Percentiles rank a stretch among this genome's conserved stretches.
phyloP scores from a whole-genome alignment of 306 rosid genomes.

The Herpetospermum pedunculosum region DNA sequence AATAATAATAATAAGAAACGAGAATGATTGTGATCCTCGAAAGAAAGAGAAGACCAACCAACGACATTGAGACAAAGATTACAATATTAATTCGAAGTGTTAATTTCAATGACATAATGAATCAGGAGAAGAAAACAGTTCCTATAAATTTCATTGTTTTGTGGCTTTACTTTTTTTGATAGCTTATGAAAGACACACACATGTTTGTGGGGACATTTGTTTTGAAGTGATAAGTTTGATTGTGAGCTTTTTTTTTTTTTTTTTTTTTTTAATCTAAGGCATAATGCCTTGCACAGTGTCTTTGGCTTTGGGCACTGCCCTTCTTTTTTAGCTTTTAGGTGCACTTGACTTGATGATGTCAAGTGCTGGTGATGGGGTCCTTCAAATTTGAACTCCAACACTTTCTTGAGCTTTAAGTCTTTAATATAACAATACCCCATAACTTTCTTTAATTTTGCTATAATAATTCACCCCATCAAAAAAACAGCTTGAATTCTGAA shows the following conservation, averaged over 20 bases:
- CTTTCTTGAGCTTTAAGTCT: background rate
- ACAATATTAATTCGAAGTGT: background rate
- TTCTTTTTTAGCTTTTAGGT: background rate
- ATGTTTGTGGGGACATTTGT: slow-evolving; percentile 2
- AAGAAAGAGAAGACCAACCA: background rate
- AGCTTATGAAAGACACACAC: background rate
- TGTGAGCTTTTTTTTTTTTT: background rate
- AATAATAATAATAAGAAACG: too few relatives aligned
- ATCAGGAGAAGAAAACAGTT: background rate
- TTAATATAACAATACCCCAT: background rate
- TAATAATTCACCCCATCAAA: slow-evolving; percentile 4
- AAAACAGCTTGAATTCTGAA: too few relatives aligned
- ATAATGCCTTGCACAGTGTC: background rate
- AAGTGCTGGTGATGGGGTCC: background rate
- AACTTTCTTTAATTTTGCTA: slow-evolving; percentile 2
- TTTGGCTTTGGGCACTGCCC: background rate
- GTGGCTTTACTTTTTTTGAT: background rate
- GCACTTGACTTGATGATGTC: slow-evolving; percentile 6
- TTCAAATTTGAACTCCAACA: background rate
- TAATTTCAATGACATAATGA: background rate
- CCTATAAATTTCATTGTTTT: background rate
- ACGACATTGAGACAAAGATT: background rate
- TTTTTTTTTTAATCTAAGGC: too few relatives aligned
- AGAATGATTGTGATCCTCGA: too few relatives aligned
- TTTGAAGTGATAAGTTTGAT: slow-evolving; percentile 5